Conservation (phyloP, 306 rosid genomes). For the Dryas alaskensis region DNA sequence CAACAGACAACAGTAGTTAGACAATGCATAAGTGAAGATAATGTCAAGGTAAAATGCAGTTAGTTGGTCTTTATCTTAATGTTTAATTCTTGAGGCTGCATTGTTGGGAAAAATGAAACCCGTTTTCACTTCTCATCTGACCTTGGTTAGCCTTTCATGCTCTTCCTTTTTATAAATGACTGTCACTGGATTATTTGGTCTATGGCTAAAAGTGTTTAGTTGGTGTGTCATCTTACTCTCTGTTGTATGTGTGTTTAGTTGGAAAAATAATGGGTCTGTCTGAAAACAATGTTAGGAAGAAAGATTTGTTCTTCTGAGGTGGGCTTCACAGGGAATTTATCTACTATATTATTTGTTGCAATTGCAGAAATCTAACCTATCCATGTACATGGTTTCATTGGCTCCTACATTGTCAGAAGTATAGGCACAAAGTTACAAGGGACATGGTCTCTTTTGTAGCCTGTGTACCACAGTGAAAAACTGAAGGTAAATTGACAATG, state of each 20-base stretch:
- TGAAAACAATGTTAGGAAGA: not conserved
- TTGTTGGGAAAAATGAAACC: slow-evolving; percentile 4
- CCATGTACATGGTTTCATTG: not conserved
- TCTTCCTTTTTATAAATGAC: not conserved
- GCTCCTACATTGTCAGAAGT: not conserved
- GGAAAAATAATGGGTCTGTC: not conserved
- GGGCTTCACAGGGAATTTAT: not conserved
- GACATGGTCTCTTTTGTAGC: not conserved
- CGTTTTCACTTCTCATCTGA: slow-evolving; percentile 11
- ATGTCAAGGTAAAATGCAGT: slow-evolving; percentile 56
- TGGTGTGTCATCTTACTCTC: not conserved
- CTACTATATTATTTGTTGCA: not conserved
- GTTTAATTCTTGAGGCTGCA: slow-evolving; percentile 6
- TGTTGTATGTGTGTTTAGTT: not conserved
- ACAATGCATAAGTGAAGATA: slow-evolving; percentile 62
- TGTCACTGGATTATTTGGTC: not conserved
- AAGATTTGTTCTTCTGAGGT: not conserved
- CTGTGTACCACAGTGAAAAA: too few relatives aligned
- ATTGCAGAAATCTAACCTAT: not conserved
- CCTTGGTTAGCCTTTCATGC: not conserved
- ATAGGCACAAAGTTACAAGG: not conserved
- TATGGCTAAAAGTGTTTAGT: not conserved
- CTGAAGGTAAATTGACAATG: too few relatives aligned
- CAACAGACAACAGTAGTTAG: slow-evolving; percentile 77
- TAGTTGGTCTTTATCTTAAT: not conserved